These are phyloP conservation scores for Selaginella moellendorffii DNA, from an alignment of 75 land plant genomes.

Conservation along the genomic window DNA sequence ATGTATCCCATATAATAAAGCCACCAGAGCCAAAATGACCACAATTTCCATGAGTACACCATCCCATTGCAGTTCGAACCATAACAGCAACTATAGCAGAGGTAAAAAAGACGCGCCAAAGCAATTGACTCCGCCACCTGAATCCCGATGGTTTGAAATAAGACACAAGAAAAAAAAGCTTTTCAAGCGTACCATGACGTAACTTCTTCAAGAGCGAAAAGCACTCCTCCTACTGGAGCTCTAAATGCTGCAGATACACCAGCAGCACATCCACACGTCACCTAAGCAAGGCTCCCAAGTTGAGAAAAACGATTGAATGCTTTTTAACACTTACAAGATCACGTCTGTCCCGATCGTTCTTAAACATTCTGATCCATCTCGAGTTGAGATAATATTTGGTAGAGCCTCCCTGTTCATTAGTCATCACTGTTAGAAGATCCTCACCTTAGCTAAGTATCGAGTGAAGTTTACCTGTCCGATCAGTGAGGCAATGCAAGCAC, in stretches of 20 bases:
- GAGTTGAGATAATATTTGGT: slow-evolving; percentile 75
- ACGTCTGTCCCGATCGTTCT: slow-evolving; percentile 92
- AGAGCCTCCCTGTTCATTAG: slow-evolving; percentile 97
- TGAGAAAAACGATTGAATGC: not conserved
- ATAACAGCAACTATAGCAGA: slow-evolving; percentile 99
- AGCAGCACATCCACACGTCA: slow-evolving; percentile 99
- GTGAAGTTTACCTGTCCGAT: slow-evolving; percentile 97
- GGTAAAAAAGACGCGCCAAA: slow-evolving; percentile 99
- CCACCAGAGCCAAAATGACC: slow-evolving; percentile 99
- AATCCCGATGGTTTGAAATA: not conserved
- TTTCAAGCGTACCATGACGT: slow-evolving; percentile 93
- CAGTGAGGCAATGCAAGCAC: slow-evolving; percentile 97
- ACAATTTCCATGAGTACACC: slow-evolving; percentile 95
- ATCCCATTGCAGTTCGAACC: slow-evolving; percentile 92
- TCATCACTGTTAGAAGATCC: too few relatives aligned
- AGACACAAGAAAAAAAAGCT: too few relatives aligned
- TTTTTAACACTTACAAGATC: slow-evolving; percentile 82
- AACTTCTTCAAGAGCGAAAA: slow-evolving; percentile 96
- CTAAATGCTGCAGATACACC: slow-evolving; percentile 99
- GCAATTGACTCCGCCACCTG: slow-evolving; percentile 99
- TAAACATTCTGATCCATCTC: slow-evolving; percentile 72
- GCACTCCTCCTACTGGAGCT: slow-evolving; percentile 96
- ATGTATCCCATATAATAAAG: slow-evolving; percentile 98
- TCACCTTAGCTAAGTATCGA: too few relatives aligned
- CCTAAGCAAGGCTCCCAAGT: slow-evolving; percentile 39